These are phyloP conservation scores for Coniochaeta hoffmannii DNA, from an alignment of 2,329 filamentous ascomycete genomes.

Conservation along the genomic window DNA sequence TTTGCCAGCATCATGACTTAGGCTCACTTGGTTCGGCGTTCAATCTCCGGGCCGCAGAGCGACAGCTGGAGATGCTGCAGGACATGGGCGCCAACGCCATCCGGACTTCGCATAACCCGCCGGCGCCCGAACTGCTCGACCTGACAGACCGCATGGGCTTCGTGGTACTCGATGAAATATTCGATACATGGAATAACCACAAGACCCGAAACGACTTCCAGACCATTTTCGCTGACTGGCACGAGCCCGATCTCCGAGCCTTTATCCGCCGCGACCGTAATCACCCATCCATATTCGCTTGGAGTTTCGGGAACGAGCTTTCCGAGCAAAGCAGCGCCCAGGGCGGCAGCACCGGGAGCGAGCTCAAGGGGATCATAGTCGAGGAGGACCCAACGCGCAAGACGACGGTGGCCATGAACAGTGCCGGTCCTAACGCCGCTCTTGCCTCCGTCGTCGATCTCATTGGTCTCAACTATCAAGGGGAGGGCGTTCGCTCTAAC, in stretches of 20 bases:
- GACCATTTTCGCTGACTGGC: slow-evolving; percentile 44
- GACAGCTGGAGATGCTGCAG: slow-evolving; percentile 40
- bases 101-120: slow-evolving; percentile 46
- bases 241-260: slow-evolving; percentile 41
- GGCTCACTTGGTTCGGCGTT: slow-evolving; percentile 43
- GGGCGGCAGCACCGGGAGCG: slow-evolving; percentile 22
- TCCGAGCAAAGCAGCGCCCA: slow-evolving; percentile 32
- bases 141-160: slow-evolving; percentile 42
- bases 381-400: slow-evolving; percentile 41
- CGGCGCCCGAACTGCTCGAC: slow-evolving; percentile 40
- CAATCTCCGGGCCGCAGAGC: slow-evolving; percentile 37
- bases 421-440: slow-evolving; percentile 28
- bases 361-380: slow-evolving; percentile 32
- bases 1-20: slow-evolving; percentile 43
- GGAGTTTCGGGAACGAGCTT: slow-evolving; percentile 49
- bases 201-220: slow-evolving; percentile 44
- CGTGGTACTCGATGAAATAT: slow-evolving; percentile 45
- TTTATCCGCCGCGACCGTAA: slow-evolving; percentile 48
- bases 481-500: slow-evolving; percentile 31
- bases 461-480: slow-evolving; percentile 48
- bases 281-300: slow-evolving; percentile 43
- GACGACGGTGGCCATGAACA: slow-evolving; percentile 38
- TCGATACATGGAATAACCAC: slow-evolving; percentile 40
- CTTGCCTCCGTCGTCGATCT: slow-evolving; percentile 37
- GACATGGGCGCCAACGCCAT: slow-evolving; percentile 43